Base-by-base conservation (phyloP, 768 basidiomycete species). In the Termitomyces sp. region DNA sequence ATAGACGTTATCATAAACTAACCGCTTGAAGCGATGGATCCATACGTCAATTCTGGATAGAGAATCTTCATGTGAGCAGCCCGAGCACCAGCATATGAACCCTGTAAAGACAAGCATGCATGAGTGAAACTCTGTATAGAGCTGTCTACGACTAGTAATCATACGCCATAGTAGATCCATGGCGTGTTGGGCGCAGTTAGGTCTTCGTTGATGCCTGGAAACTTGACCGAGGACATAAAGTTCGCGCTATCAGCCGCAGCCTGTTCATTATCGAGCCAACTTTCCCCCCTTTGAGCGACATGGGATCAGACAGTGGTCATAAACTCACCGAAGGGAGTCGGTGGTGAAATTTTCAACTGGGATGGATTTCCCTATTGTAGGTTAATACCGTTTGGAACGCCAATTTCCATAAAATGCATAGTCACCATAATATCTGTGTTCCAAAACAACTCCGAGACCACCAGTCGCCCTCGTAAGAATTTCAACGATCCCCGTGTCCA, bases 161-260 rank as follows among this genome's bases (percentile, higher is more conserved):
- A 44, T 69, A 93, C 95, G 15, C 96, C 96, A 66, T 96, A 96
- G 70, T 96, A 94, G 57, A 94, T 93, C 92, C 92, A 94, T 9
- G 91, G 90, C 1, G 87, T 87, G 31, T 74, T 75, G 18, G 88
- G 83, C 12, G 91, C 81, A 18, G 87, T 88, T 63, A 93, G 66
- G 66, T 90, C 82, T 65, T 88, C 86, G 1, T 80, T 72, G 51
- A 95, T 83, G 1, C 85, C 89, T 7, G 78, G 72, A 64, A 95
- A 88, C 65, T 86, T 81, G 69, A 96, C 84, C 60, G 87, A 83
- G 7, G 81, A 76, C 83, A 97, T 93, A 68, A 99, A 97, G 72
- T 89, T 84, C 4, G 94, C 95, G 39, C 92, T 93, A 74, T 99
- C 96, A 6, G 91, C 89, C 2, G 91, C 83, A 3, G 95, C 80